Percentiles rank a stretch among this genome's conserved stretches.
Conservation (phyloP, 768 basidiomycete species). For the Kwoniella botswanensis region DNA sequence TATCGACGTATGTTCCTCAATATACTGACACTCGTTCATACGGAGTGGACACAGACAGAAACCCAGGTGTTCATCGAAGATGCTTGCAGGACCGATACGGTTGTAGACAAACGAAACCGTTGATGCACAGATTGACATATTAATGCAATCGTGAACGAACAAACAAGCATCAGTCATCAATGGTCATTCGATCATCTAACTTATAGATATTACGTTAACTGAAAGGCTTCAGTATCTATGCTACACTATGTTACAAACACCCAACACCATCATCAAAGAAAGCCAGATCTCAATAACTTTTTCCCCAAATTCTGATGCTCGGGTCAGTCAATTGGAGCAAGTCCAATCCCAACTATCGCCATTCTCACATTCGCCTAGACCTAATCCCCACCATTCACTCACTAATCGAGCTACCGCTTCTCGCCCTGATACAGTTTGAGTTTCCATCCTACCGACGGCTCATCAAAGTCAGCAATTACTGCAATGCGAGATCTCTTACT, state of each 20-base stretch:
- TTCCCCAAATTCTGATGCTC: too few relatives aligned
- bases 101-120: too few relatives aligned
- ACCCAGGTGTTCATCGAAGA: background rate
- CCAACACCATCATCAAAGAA: too few relatives aligned
- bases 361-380: constrained; percentile 67
- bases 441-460: constrained; percentile 76
- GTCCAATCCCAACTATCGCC: constrained; percentile 76
- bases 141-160: too few relatives aligned
- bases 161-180: background rate
- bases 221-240: too few relatives aligned
- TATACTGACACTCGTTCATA: background rate
- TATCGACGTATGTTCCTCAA: too few relatives aligned
- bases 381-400: constrained; percentile 70
- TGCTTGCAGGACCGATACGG: too few relatives aligned
- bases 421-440: constrained; percentile 79
- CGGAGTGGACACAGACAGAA: background rate
- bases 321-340: constrained; percentile 25
- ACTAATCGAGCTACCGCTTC: constrained; percentile 82
- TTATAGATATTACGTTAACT: too few relatives aligned
- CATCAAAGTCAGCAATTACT: background rate
- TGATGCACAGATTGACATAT: too few relatives aligned
- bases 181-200: background rate
- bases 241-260: too few relatives aligned
- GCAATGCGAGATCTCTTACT: background rate
- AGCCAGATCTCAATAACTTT: too few relatives aligned